Evolutionary conservation across 352 stramenopile species (phyloP), one percentile per base, ranked within the genome.

Genomic region (Globisporangium ultimum): DNA sequence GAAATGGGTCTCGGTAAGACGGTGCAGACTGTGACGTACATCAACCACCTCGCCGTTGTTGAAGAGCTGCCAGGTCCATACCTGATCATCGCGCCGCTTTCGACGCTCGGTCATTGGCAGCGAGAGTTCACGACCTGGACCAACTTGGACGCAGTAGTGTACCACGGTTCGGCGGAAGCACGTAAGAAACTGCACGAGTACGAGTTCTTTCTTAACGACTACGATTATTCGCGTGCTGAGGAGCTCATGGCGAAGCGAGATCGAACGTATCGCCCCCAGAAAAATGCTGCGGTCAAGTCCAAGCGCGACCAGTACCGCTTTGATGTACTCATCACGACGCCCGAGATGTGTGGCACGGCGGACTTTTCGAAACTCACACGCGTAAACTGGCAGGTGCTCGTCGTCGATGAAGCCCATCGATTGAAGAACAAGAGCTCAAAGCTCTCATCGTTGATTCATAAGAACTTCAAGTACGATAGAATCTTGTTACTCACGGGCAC

Each of bases 261-360:
- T 3, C 43, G 42, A 4, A 20, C 51, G 21, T 50, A 55, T 1
- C n/a, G 51, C 21, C 12, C 38, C 9, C n/a, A 43, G 34, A 64
- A 42, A 15, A 34, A 36, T 36, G 28, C 36, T 4, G 14, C 43
- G 13, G 60, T 70, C 32, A 28, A 66, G 2, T 60, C 72, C 11
- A 84, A 82, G 55, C 67, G 71, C 18, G 74, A 80, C 20, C 87
- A 86, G 58, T 89, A 94, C 60, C 85, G 96, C 17, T 99, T 99
- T 73, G 97, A 99, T 68, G 96, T 99, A 21, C 74, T 99, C 13
- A 97, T 99, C 38, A 99, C 98, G 18, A 99, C 97, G 1, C 99
- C 98, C 72, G 98, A 99, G 68, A 99, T 98, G 72, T 89, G 98
- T 9, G 88, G 80, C 21, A 93, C 98, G 40, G 94, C 92, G 49